phyloP scores from a whole-genome alignment of 2,329 filamentous ascomycete species.

The Aureobasidium sp. region DNA sequence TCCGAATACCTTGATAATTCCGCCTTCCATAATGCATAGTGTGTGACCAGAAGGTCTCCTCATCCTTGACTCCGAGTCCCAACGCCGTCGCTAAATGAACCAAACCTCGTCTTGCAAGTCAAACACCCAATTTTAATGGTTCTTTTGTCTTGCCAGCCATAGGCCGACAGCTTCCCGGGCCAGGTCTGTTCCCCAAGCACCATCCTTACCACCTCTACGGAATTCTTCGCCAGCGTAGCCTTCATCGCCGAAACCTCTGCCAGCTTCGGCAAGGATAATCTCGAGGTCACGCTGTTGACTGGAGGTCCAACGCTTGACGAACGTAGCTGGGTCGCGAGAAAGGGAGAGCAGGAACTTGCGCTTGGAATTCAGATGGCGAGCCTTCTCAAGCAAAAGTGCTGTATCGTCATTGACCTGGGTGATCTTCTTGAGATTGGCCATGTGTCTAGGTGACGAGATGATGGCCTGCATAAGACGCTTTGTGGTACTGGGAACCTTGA shows the following conservation, averaged over 20 bases:
- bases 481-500: constrained; percentile 76
- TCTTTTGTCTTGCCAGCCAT: constrained; percentile 44
- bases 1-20: not conserved
- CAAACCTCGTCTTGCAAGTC: not conserved
- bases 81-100: constrained; percentile 12
- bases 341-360: constrained; percentile 79
- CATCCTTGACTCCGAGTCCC: not conserved
- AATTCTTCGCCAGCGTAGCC: constrained; percentile 57
- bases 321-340: constrained; percentile 72
- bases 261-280: constrained; percentile 75
- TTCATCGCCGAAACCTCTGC: constrained; percentile 46
- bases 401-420: constrained; percentile 75
- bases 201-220: constrained; percentile 55
- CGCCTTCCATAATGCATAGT: not conserved
- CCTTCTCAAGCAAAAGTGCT: constrained; percentile 71
- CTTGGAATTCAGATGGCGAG: constrained; percentile 80
- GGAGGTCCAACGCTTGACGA: constrained; percentile 80
- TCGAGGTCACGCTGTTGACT: constrained; percentile 88
- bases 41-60: not conserved
- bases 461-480: constrained; percentile 54
- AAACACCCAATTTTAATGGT: not conserved
- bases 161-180: constrained; percentile 57
- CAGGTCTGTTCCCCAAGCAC: constrained; percentile 56
- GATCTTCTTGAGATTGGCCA: constrained; percentile 68
- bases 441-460: constrained; percentile 36